Evolutionary conservation across 148 eudicot species (phyloP).

Genomic region (Talinum fruticosum): DNA sequence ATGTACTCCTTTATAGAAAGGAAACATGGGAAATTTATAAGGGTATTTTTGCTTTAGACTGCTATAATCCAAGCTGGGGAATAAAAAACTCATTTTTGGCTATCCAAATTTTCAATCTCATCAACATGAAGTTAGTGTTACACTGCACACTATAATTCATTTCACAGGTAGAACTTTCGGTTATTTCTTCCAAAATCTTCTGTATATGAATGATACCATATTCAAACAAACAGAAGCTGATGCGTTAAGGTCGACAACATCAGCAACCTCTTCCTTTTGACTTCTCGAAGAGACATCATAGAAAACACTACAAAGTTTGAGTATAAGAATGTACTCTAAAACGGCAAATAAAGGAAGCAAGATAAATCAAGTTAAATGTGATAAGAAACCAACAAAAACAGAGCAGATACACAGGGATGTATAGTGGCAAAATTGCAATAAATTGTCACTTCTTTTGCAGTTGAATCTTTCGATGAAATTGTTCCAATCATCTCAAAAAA

Average conservation of each 20-base stretch:
- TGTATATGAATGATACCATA: not conserved
- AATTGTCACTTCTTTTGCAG: constrained; percentile 32
- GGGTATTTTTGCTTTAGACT: too few species aligned
- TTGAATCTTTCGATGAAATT: constrained; percentile 63
- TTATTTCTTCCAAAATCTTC: not conserved
- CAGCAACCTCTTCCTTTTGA: too few species aligned
- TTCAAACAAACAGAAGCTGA: too few species aligned
- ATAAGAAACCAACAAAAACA: not conserved
- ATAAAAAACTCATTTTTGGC: too few species aligned
- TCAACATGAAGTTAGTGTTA: not conserved
- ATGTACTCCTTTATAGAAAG: too few species aligned
- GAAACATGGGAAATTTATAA: too few species aligned
- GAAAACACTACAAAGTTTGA: not conserved
- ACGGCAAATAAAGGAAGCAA: not conserved
- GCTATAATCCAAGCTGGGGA: too few species aligned
- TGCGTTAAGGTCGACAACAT: not conserved
- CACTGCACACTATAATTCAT: not conserved
- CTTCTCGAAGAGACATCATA: not conserved
- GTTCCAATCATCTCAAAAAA: constrained; percentile 69
- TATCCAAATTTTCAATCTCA: too few species aligned
- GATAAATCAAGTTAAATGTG: not conserved
- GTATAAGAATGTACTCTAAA: not conserved
- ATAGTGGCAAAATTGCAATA: too few species aligned
- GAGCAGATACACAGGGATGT: not conserved
- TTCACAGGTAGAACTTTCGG: not conserved